Conservation (phyloP, 1,284 basidiomycete species). For the Boletus calvinii region DNA sequence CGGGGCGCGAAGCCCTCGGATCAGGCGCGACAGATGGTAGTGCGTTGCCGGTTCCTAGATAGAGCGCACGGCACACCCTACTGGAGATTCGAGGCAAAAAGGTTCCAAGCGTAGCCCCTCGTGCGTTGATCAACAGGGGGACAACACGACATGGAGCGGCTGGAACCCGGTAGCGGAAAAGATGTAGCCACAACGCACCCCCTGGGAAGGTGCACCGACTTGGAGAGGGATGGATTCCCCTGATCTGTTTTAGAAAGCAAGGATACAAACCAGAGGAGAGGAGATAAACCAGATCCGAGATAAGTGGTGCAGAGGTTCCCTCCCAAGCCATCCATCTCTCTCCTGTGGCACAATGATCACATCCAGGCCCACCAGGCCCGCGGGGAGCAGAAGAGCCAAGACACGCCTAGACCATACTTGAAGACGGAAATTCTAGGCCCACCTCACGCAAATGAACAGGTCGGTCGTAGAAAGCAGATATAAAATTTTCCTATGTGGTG, state of each 20-base stretch:
- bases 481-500: slow-evolving; percentile 4
- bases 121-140: slow-evolving; percentile 3
- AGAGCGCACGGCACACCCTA: not conserved
- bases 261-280: slow-evolving; percentile 5
- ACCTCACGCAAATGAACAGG: slow-evolving; percentile 13
- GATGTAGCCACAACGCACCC: not conserved
- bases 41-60: slow-evolving; percentile 9
- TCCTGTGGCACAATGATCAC: not conserved
- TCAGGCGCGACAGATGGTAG: slow-evolving; percentile 10
- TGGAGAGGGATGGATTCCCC: not conserved
- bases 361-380: slow-evolving; percentile 9
- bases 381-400: slow-evolving; percentile 6
- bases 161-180: not conserved
- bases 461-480: slow-evolving; percentile 11
- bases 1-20: slow-evolving; percentile 22
- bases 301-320: slow-evolving; percentile 1
- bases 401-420: slow-evolving; percentile 1
- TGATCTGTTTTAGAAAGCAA: slow-evolving; percentile 9
- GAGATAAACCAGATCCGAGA: slow-evolving; percentile 10
- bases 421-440: slow-evolving; percentile 12
- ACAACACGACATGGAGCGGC: not conserved
- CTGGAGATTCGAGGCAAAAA: slow-evolving; percentile 1
- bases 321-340: not conserved
- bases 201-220: slow-evolving; percentile 3
- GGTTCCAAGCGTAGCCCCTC: not conserved